phyloP scores from a whole-genome alignment of 306 rosid species.

The Pueraria montana region DNA sequence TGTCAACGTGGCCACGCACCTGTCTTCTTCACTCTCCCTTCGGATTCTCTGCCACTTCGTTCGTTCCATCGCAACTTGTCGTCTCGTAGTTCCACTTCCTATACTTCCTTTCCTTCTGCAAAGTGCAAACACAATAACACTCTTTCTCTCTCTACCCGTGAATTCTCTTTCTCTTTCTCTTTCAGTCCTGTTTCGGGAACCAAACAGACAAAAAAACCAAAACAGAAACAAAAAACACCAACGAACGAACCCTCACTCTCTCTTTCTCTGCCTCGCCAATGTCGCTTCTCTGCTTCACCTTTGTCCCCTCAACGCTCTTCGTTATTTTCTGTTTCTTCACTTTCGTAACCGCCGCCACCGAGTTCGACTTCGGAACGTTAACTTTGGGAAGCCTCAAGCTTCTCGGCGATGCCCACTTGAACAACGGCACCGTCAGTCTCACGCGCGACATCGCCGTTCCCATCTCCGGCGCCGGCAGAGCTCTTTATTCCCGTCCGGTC shows the following conservation, averaged over 20 bases:
- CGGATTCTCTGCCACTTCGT: constrained; percentile 71
- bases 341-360: constrained; percentile 53
- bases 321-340: not conserved
- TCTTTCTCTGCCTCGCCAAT: constrained; percentile 52
- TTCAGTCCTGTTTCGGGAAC: constrained; percentile 1
- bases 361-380: constrained; percentile 85
- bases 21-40: constrained; percentile 64
- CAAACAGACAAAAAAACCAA: not conserved
- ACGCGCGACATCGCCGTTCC: constrained; percentile 97
- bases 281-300: constrained; percentile 49
- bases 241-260: too few species aligned
- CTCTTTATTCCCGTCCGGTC: constrained; percentile 71
- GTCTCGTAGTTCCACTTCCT: not conserved
- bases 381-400: constrained; percentile 77
- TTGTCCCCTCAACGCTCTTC: not conserved
- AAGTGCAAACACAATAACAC: not conserved
- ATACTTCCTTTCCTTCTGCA: constrained; percentile 1
- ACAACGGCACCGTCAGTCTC: constrained; percentile 81
- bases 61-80: constrained; percentile 57
- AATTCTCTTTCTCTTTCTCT: constrained; percentile 35
- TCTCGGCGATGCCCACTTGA: constrained; percentile 93
- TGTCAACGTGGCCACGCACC: constrained; percentile 59
- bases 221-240: not conserved
- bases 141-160: constrained; percentile 48
- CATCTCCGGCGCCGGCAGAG: constrained; percentile 85